Evolutionary conservation across 164 flowering plant species (phyloP).

Genomic region (Tetrastigma voinierianum): DNA sequence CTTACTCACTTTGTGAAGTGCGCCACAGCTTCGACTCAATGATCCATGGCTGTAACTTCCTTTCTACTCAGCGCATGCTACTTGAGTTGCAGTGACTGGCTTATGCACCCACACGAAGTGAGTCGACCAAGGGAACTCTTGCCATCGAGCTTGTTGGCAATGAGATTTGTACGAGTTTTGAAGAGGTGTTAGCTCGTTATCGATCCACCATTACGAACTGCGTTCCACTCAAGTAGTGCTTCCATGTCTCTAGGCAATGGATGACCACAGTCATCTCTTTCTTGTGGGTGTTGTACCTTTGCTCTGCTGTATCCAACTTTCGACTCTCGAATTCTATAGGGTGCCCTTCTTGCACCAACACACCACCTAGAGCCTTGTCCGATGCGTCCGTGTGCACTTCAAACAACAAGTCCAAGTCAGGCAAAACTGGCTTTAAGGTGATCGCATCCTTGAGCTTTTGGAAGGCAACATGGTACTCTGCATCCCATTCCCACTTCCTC

Average conservation of each 20-base stretch:
- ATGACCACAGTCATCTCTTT: not conserved
- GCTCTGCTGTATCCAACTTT: not conserved
- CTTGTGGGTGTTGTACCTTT: not conserved
- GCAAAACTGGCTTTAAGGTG: too few relatives aligned
- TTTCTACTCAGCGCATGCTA: constrained; percentile 4
- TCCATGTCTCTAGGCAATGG: not conserved
- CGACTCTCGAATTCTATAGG: not conserved
- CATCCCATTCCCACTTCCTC: too few relatives aligned
- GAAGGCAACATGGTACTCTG: not conserved
- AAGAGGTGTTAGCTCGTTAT: constrained; percentile 7
- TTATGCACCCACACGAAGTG: constrained; percentile 2
- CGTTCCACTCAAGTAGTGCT: not conserved
- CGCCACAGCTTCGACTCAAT: too few relatives aligned
- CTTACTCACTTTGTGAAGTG: not conserved
- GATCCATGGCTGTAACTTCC: not conserved
- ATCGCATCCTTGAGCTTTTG: too few relatives aligned
- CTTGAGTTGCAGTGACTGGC: not conserved
- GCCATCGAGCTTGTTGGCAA: constrained; percentile 12
- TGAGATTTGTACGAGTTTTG: not conserved
- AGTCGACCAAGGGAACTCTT: constrained; percentile 10
- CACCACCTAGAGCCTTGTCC: not conserved
- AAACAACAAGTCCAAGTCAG: not conserved
- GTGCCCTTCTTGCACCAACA: not conserved
- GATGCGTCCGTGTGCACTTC: not conserved
- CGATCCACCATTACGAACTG: not conserved